Conservation (phyloP, 495 filamentous ascomycete species). For the Penicillium psychrofluorescens region DNA sequence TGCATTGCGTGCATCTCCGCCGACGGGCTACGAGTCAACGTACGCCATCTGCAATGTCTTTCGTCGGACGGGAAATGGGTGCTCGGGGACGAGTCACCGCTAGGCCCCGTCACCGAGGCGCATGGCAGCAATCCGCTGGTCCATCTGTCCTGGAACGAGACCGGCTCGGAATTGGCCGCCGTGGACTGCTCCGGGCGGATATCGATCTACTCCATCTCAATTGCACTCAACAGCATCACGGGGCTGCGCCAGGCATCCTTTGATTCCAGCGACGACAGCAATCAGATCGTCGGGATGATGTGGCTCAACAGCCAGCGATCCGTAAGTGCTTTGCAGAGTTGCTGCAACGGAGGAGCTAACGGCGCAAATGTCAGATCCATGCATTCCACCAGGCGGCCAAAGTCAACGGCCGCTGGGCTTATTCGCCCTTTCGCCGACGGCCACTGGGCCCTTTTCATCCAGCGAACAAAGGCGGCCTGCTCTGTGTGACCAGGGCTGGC, state of each 20-base stretch:
- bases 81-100: conserved; percentile 55
- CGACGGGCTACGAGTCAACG: conserved; percentile 59
- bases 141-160: conserved; percentile 76
- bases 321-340: conserved; percentile 25
- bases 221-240: conserved; percentile 60
- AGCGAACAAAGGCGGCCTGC: conserved; percentile 55
- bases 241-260: conserved; percentile 44
- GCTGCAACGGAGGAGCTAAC: conserved; percentile 1
- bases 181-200: conserved; percentile 69
- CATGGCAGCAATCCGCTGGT: conserved; percentile 49
- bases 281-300: conserved; percentile 72
- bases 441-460: conserved; percentile 61
- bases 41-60: conserved; percentile 64
- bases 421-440: conserved; percentile 39
- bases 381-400: conserved; percentile 46
- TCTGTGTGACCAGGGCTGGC: conserved; percentile 65
- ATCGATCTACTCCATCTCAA: conserved; percentile 53
- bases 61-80: conserved; percentile 67
- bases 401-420: conserved; percentile 44
- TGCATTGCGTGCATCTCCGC: conserved; percentile 75
- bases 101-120: conserved; percentile 34
- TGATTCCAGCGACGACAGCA: conserved; percentile 63
- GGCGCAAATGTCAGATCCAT: conserved; percentile 28
- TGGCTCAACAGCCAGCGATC: conserved; percentile 65
- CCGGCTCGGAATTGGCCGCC: conserved; percentile 66